These are phyloP conservation scores for Suillus plorans DNA, from an alignment of 768 basidiomycete genomes.

Conservation along the genomic window DNA sequence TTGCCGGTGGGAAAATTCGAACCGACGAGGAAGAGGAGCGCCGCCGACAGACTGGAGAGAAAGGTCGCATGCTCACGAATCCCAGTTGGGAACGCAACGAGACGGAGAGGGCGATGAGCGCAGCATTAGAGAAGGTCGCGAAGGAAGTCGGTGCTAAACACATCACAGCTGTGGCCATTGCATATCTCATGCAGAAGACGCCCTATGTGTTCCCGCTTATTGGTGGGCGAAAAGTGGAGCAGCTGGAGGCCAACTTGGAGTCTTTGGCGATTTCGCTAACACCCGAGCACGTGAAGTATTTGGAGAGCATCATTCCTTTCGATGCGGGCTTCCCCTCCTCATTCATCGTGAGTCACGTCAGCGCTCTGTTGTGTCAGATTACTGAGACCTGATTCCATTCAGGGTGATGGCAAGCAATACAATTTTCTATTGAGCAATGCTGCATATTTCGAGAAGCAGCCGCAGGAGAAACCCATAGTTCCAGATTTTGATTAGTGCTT, in stretches of 20 bases:
- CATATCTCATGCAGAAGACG: constrained; percentile 47
- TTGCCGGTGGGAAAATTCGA: constrained; percentile 24
- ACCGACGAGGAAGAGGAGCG: constrained; percentile 28
- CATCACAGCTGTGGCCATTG: constrained; percentile 45
- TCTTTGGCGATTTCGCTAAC: constrained; percentile 46
- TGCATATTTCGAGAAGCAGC: constrained; percentile 23
- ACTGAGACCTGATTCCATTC: constrained; percentile 1
- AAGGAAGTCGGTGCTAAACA: constrained; percentile 35
- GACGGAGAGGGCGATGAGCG: constrained; percentile 38
- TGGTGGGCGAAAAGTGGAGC: constrained; percentile 50
- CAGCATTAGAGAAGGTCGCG: constrained; percentile 39
- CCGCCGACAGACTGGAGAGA: constrained; percentile 22
- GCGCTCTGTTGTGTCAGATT: background rate
- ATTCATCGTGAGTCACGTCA: constrained; percentile 26
- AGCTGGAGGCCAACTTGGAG: constrained; percentile 47
- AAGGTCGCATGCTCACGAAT: constrained; percentile 17
- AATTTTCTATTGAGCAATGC: constrained; percentile 12
- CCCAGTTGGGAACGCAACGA: constrained; percentile 36
- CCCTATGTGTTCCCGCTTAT: constrained; percentile 51
- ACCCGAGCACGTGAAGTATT: constrained; percentile 40
- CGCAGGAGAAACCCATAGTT: constrained; percentile 11
- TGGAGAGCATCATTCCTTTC: constrained; percentile 44
- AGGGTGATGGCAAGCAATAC: constrained; percentile 30
- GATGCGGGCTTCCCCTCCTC: constrained; percentile 43
- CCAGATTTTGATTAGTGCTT: constrained; percentile 7